These are phyloP conservation scores for Trichoderma reesei DNA, from an alignment of 495 filamentous ascomycete genomes.

Conservation along the genomic window DNA sequence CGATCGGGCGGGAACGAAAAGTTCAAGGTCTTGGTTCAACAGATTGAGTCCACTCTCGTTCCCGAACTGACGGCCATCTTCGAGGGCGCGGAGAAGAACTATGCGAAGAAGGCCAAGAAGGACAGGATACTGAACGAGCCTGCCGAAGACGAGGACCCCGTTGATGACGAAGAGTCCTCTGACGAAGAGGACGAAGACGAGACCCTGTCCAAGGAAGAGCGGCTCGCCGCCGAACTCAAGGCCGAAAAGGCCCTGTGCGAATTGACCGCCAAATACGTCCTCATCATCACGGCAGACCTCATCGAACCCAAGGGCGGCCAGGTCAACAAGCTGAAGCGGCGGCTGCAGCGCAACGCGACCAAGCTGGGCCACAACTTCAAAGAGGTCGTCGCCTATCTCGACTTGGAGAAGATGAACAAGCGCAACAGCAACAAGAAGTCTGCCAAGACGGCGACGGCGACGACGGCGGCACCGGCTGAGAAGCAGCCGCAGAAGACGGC, in stretches of 20 bases:
- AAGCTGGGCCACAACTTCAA: conserved; percentile 64
- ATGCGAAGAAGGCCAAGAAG: conserved; percentile 53
- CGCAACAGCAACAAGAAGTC: conserved; percentile 33
- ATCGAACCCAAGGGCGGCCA: conserved; percentile 52
- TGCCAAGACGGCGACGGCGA: conserved; percentile 28
- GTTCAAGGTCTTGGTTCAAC: conserved; percentile 52
- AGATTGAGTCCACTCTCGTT: conserved; percentile 45
- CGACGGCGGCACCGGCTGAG: conserved; percentile 26
- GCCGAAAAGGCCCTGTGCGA: conserved; percentile 79
- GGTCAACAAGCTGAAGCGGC: conserved; percentile 50
- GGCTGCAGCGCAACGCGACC: conserved; percentile 56
- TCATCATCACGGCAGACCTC: conserved; percentile 62
- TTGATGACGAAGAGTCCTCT: conserved; percentile 43
- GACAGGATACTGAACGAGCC: conserved; percentile 52
- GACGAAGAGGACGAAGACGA: conserved; percentile 57
- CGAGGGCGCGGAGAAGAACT: conserved; percentile 59
- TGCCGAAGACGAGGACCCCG: conserved; percentile 56
- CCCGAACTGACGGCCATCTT: conserved; percentile 66
- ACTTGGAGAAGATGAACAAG: conserved; percentile 42
- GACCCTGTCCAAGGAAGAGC: conserved; percentile 42
- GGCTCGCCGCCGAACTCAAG: conserved; percentile 50
- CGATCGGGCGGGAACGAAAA: conserved; percentile 21
- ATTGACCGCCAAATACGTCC: conserved; percentile 69
- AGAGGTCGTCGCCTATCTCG: conserved; percentile 66
- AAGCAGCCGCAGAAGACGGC: background rate